These are phyloP conservation scores for Paraurostyla sp. DNA, from an alignment of 73 alveolate genomes.

Conservation along the genomic window DNA sequence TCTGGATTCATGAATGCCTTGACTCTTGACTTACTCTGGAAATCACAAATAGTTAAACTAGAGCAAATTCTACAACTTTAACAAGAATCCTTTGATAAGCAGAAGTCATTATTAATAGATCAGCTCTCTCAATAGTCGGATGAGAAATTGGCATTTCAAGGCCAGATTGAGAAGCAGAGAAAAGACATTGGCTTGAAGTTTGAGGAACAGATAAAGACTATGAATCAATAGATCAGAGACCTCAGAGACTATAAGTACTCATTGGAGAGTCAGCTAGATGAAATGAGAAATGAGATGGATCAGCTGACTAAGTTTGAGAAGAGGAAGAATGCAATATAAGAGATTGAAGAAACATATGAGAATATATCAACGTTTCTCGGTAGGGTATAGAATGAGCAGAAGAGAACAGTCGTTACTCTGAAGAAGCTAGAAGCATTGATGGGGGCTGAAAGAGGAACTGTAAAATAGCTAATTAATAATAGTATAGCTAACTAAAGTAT, in stretches of 20 bases:
- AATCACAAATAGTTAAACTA: background rate
- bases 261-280: background rate
- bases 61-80: background rate
- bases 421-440: slow-evolving; percentile 8
- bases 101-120: too few relatives aligned
- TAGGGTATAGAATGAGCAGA: background rate
- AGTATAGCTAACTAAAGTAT: background rate
- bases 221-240: background rate
- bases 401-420: slow-evolving; percentile 39
- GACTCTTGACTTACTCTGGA: slow-evolving; percentile 5
- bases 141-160: background rate
- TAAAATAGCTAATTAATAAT: too few relatives aligned
- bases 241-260: background rate
- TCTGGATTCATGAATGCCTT: slow-evolving; percentile 21
- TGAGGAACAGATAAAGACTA: background rate
- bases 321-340: background rate
- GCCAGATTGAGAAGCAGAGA: background rate
- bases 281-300: slow-evolving; percentile 9
- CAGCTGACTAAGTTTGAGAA: slow-evolving; percentile 22
- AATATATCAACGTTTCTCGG: slow-evolving; percentile 35
- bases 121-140: too few relatives aligned
- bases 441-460: slow-evolving; percentile 51
- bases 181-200: background rate
- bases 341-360: slow-evolving; percentile 25
- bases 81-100: too few relatives aligned